Percentiles rank a stretch among this genome's conserved stretches.
phyloP scores from a whole-genome alignment of 2,329 filamentous ascomycete genomes.

The Pestalotiopsis sp. region DNA sequence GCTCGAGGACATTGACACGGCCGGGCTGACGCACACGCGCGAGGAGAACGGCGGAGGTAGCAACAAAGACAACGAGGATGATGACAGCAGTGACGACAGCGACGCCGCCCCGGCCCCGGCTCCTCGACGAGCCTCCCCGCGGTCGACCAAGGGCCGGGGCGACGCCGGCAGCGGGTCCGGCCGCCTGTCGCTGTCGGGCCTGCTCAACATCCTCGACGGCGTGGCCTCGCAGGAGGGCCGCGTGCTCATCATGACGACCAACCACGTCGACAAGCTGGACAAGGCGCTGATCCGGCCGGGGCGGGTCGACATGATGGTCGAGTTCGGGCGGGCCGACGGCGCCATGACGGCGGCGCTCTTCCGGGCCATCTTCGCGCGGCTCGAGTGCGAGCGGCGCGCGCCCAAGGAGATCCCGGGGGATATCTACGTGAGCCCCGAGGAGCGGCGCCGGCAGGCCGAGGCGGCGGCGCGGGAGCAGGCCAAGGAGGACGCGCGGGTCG shows the following conservation, averaged over 20 bases:
- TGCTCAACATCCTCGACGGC: conserved; percentile 82
- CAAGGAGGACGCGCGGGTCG: conserved; percentile 43
- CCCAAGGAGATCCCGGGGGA: conserved; percentile 5
- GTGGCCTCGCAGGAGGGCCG: conserved; percentile 66
- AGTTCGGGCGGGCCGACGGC: conserved; percentile 57
- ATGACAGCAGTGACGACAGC: conserved; percentile 23
- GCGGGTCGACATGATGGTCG: conserved; percentile 62
- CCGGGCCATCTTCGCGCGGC: conserved; percentile 57
- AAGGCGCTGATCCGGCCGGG: conserved; percentile 65
- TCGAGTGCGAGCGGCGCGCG: conserved; percentile 49
- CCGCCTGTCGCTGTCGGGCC: conserved; percentile 70
- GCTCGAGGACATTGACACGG: conserved; percentile 77
- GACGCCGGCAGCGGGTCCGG: conserved; percentile 20
- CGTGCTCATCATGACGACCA: conserved; percentile 69
- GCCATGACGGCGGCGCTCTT: conserved; percentile 59
- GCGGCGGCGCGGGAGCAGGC: conserved; percentile 35
- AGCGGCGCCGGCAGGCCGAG: conserved; percentile 25
- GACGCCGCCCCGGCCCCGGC: conserved; percentile 28
- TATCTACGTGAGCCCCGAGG: conserved; percentile 32
- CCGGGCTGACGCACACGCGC: conserved; percentile 67
- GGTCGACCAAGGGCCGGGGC: conserved; percentile 28
- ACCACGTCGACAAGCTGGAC: conserved; percentile 64
- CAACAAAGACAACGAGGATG: not conserved
- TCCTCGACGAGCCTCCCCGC: conserved; percentile 35
- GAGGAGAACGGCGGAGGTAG: conserved; percentile 27